Evolutionary conservation across 2,329 filamentous ascomycete species (phyloP).

Genomic region (Colletotrichum australisinense): DNA sequence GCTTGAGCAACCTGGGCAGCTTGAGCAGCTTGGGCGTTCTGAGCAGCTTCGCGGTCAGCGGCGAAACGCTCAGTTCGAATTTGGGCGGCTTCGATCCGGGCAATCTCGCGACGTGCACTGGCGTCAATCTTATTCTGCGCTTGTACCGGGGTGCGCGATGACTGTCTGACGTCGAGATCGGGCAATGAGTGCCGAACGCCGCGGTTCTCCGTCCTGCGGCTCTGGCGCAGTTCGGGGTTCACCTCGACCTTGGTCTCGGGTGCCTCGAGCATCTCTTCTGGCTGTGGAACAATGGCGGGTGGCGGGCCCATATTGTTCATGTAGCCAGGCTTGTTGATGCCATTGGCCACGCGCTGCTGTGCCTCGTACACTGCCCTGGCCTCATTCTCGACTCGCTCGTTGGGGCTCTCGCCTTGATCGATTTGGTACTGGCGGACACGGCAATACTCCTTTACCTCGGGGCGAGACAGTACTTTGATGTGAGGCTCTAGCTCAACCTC

Average conservation of each 20-base stretch:
- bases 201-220: constrained; percentile 52
- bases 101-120: constrained; percentile 63
- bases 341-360: constrained; percentile 53
- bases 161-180: constrained; percentile 49
- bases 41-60: constrained; percentile 52
- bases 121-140: constrained; percentile 59
- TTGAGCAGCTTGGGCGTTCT: constrained; percentile 43
- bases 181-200: constrained; percentile 47
- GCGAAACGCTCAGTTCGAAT: constrained; percentile 62
- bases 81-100: constrained; percentile 62
- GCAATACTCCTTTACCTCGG: constrained; percentile 73
- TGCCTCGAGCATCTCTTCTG: constrained; percentile 30
- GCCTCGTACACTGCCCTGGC: constrained; percentile 63
- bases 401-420: constrained; percentile 62
- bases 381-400: constrained; percentile 63
- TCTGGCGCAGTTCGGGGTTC: constrained; percentile 54
- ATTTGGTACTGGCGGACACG: constrained; percentile 70
- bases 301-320: constrained; percentile 13
- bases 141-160: constrained; percentile 45
- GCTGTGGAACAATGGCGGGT: constrained; percentile 32
- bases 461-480: constrained; percentile 59
- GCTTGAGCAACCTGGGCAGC: constrained; percentile 45
- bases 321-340: constrained; percentile 39
- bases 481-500: constrained; percentile 70
- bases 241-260: constrained; percentile 30